Evolutionary conservation across 495 filamentous ascomycete species (phyloP).

Genomic region (Jackrogersella minutella): DNA sequence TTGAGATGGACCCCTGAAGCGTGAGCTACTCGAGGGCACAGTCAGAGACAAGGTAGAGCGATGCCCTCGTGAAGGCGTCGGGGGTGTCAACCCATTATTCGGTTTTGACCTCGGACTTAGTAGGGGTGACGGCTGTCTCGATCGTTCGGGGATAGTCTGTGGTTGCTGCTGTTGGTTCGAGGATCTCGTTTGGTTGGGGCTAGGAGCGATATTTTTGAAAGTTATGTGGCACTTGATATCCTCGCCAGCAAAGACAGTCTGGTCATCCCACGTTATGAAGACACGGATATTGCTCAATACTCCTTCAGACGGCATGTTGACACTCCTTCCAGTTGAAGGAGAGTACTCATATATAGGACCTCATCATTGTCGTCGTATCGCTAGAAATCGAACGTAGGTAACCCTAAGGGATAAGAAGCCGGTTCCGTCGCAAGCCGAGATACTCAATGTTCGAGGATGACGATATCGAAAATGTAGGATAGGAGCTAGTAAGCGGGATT

Average conservation of each 20-base stretch:
- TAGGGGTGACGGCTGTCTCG: constrained; percentile 52
- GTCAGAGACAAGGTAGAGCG: constrained; percentile 66
- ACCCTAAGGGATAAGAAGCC: constrained; percentile 8
- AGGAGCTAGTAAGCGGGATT: constrained; percentile 4
- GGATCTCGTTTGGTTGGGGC: constrained; percentile 40
- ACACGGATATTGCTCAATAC: constrained; percentile 78
- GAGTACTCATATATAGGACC: constrained; percentile 41
- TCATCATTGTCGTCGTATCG: constrained; percentile 31
- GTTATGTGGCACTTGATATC: constrained; percentile 93
- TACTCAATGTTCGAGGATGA: constrained; percentile 6
- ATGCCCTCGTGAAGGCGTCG: constrained; percentile 57
- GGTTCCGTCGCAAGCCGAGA: not conserved
- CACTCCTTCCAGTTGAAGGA: constrained; percentile 47
- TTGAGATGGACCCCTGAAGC: constrained; percentile 43
- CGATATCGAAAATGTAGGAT: constrained; percentile 17
- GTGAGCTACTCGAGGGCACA: constrained; percentile 56
- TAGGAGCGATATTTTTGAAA: constrained; percentile 83
- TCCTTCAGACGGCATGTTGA: constrained; percentile 55
- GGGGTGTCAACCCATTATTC: constrained; percentile 49
- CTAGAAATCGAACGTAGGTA: constrained; percentile 1
- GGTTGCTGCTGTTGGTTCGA: constrained; percentile 48
- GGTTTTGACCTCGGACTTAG: constrained; percentile 46
- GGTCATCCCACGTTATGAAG: constrained; percentile 91
- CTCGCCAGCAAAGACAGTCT: constrained; percentile 94
- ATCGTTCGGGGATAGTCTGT: constrained; percentile 49